Evolutionary conservation across 805 yeast species (phyloP), one percentile per base, ranked within the genome.

Genomic region (Wickerhamiella bombiphila): DNA sequence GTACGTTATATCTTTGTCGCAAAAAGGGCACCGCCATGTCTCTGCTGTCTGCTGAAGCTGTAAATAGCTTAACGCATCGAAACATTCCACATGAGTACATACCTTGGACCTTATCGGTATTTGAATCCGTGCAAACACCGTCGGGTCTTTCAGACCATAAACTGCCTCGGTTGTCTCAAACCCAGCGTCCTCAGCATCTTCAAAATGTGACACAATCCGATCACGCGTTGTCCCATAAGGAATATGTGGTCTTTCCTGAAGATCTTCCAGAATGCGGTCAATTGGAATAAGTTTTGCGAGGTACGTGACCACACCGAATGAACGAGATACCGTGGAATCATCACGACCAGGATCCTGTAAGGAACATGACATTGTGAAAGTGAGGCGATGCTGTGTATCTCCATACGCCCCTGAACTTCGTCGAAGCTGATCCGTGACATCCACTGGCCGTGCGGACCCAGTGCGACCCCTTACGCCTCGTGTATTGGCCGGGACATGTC

Each of bases 11-110:
- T 52, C 52, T 4, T 58, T 60, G 43, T 69, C 70, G 54, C 98
- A 91, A 3, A 82, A 66, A 0, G 96, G 95, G 52, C 98, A 91
- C 36, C 61, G 60, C 96, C 96, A 88, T 0, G 80, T 71, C 0
- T 94, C 79, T 0, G 80, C 72, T 52, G 79, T 88, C 39, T 65
- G 64, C 54, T 88, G 97, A 32, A 85, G 65, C 50, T 73, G 70
- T 7, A 91, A 48, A 52, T 70, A 91, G 32, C 80, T 71, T 25
- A 66, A 55, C 0, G 81, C 86, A 57, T 91, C 98, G 55, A 86
- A 82, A 53, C 97, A 86, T 50, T 80, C 88, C 13, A 83, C 59
- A 57, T 91, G 98, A 25, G 68, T 61, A 58, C 98, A 91, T 34
- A 58, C 62, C 1, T 66, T 58, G 1, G 93, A 73, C 46, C 82